Conservation (phyloP, 805 yeast genomes). For the Barnettozyma sucrosica region DNA sequence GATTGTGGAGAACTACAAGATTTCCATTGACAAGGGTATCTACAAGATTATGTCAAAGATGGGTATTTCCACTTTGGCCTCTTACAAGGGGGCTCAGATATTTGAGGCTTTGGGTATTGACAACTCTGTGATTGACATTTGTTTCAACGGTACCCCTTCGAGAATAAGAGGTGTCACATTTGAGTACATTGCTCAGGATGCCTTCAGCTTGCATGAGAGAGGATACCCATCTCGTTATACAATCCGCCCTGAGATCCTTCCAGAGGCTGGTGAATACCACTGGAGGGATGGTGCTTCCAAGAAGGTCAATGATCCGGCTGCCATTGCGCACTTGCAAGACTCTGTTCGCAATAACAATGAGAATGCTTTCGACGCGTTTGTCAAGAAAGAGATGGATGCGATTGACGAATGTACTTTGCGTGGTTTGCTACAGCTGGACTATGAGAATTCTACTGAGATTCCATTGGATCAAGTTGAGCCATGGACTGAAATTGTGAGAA, state of each 20-base stretch:
- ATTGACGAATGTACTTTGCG: conserved; percentile 89
- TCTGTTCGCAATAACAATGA: conserved; percentile 98
- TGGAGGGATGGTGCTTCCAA: conserved; percentile 99
- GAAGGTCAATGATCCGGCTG: conserved; percentile 90
- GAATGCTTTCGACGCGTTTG: conserved; percentile 83
- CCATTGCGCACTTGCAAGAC: conserved; percentile 92
- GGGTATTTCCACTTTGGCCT: conserved; percentile 97
- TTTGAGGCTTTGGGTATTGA: conserved; percentile 96
- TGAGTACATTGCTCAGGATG: conserved; percentile 95
- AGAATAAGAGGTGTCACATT: conserved; percentile 94
- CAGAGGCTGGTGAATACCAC: conserved; percentile 96
- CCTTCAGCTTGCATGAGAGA: conserved; percentile 86
- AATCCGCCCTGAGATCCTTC: conserved; percentile 61
- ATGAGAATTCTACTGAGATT: conserved; percentile 59
- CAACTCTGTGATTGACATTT: conserved; percentile 88
- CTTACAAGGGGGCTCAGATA: conserved; percentile 98
- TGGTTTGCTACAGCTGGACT: conserved; percentile 91
- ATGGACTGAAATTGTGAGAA: conserved; percentile 97
- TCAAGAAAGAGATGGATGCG: conserved; percentile 87
- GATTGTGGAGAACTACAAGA: conserved; percentile 72
- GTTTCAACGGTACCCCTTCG: conserved; percentile 96
- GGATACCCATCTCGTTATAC: conserved; percentile 81
- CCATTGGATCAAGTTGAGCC: conserved; percentile 99
- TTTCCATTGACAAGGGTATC: conserved; percentile 85
- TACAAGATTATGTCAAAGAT: conserved; percentile 97